phyloP scores from a whole-genome alignment of 441 rosid species.

The Populus hybrid region DNA sequence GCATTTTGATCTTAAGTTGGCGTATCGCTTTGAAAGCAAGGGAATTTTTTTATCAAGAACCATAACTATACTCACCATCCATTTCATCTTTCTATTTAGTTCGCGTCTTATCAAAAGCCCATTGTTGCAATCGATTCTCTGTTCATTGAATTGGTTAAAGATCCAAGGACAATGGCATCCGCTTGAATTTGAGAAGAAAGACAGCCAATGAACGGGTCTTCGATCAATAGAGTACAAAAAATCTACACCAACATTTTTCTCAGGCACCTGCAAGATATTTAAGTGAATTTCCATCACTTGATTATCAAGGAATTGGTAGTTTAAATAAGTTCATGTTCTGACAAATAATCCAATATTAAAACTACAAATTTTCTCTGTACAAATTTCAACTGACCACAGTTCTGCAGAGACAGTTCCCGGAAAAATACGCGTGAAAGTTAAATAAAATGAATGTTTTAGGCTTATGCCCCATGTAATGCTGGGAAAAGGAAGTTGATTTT shows the following conservation, averaged over 20 bases:
- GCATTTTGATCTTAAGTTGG: too few species aligned
- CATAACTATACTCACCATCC: too few species aligned
- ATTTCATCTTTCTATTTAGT: too few species aligned
- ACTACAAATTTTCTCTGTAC: background rate
- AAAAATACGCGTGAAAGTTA: too few species aligned
- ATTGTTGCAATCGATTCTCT: background rate
- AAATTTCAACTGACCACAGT: background rate
- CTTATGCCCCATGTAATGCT: background rate
- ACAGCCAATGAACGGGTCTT: background rate
- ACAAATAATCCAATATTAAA: too few species aligned
- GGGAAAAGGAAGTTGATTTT: constrained; percentile 6
- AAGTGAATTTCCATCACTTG: background rate
- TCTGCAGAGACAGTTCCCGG: background rate
- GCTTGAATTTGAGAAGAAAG: background rate
- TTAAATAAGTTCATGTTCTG: background rate
- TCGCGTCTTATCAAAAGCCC: background rate
- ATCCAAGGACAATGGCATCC: background rate
- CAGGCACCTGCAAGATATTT: background rate
- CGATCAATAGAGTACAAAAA: background rate
- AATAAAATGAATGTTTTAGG: too few species aligned
- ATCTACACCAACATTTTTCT: background rate
- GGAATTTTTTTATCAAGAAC: too few species aligned
- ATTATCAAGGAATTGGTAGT: background rate
- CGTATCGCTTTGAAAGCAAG: too few species aligned
- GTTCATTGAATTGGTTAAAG: background rate